A percentile compares a stretch with the other conserved stretches of the same genome.
These are phyloP conservation scores for Mariannaea elegans DNA, from an alignment of 2,329 filamentous ascomycete species.

Conservation along the genomic window DNA sequence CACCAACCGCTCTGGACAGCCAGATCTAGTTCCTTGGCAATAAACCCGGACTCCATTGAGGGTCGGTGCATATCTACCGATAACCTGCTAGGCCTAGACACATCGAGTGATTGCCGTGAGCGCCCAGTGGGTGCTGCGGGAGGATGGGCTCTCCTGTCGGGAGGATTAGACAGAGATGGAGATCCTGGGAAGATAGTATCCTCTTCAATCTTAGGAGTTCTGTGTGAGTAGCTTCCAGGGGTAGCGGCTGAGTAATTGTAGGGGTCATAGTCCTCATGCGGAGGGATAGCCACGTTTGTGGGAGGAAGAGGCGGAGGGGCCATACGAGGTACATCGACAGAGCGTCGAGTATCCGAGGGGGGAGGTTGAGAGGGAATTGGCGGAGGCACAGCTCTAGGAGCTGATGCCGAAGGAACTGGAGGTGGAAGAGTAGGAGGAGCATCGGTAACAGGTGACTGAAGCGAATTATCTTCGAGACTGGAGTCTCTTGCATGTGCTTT, in stretches of 20 bases:
- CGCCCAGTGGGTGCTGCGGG: constrained; percentile 42
- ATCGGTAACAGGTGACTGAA: constrained; percentile 63
- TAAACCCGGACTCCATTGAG: constrained; percentile 81
- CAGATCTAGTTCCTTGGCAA: constrained; percentile 88
- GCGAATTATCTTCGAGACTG: constrained; percentile 75
- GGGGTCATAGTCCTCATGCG: constrained; percentile 76
- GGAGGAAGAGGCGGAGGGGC: constrained; percentile 74
- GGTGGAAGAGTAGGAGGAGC: constrained; percentile 60
- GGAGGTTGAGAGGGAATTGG: constrained; percentile 70
- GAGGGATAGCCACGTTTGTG: constrained; percentile 56
- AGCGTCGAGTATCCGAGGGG: constrained; percentile 64
- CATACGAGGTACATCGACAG: constrained; percentile 74
- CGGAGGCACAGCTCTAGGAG: constrained; percentile 70
- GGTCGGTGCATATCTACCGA: constrained; percentile 82
- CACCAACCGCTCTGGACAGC: constrained; percentile 83
- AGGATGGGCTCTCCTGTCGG: constrained; percentile 57
- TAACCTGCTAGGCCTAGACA: constrained; percentile 53
- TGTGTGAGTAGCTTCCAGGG: constrained; percentile 43
- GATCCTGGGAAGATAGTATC: constrained; percentile 58
- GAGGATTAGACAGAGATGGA: constrained; percentile 54
- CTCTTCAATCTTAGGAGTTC: constrained; percentile 55
- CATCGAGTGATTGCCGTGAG: constrained; percentile 48
- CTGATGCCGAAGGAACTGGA: constrained; percentile 62
- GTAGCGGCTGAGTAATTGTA: constrained; percentile 60
- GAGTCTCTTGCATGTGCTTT: constrained; percentile 82